Percentiles rank a stretch among this genome's conserved stretches.
Conservation (phyloP, 305 asterid species). For the Fraxinus dipetala region DNA sequence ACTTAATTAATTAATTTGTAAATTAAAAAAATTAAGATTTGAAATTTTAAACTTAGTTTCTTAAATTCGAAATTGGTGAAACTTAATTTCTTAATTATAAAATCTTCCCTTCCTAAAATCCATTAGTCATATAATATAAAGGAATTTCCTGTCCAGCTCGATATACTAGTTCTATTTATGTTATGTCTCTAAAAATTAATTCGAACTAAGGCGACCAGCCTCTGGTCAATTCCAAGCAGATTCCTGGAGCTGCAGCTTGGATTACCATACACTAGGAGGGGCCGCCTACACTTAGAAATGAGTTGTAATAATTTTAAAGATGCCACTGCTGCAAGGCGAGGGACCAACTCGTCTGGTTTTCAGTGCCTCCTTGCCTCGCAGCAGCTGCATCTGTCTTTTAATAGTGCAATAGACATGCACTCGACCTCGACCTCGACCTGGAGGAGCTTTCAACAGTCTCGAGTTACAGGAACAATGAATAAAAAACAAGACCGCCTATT, state of each 20-base stretch:
- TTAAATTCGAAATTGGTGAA: too few species aligned
- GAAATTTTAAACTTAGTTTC: too few species aligned
- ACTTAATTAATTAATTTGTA: too few species aligned
- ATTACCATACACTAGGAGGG: neutral
- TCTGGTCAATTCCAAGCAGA: neutral
- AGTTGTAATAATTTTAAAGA: neutral
- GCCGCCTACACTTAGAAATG: neutral
- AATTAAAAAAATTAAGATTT: too few species aligned
- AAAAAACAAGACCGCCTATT: neutral
- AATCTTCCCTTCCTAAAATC: too few species aligned
- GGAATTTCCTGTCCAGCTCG: neutral
- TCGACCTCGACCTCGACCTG: neutral
- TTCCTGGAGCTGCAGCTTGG: neutral
- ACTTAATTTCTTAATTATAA: too few species aligned
- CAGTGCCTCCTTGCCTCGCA: neutral
- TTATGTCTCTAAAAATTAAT: neutral
- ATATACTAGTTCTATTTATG: neutral
- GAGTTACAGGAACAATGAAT: neutral
- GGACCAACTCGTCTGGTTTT: neutral
- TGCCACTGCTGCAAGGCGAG: neutral
- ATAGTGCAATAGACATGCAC: neutral
- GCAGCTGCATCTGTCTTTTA: neutral
- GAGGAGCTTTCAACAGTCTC: neutral
- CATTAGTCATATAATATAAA: neutral
- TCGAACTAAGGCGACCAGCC: neutral